These are phyloP conservation scores for Pyrenochaeta sp. DNA, from an alignment of 2,329 filamentous ascomycete species.

Conservation along the genomic window DNA sequence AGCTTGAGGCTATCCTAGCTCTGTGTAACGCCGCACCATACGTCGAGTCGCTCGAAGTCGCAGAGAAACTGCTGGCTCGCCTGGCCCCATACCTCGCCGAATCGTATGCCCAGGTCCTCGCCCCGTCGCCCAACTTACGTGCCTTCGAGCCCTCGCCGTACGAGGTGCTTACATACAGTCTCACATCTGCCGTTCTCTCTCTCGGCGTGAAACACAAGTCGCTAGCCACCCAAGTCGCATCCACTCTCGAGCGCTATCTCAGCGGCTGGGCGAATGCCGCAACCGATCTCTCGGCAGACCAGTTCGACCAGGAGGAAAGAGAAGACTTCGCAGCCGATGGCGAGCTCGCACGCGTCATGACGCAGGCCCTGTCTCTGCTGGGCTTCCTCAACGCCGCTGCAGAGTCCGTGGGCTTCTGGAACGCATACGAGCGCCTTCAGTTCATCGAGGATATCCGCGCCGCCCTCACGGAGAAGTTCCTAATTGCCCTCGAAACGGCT, in stretches of 20 bases:
- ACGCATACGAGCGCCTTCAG: constrained; percentile 72
- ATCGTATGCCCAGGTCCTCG: constrained; percentile 79
- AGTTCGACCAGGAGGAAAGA: constrained; percentile 63
- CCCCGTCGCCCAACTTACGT: constrained; percentile 81
- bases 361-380: constrained; percentile 82
- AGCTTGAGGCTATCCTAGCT: constrained; percentile 90
- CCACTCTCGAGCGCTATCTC: constrained; percentile 75
- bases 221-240: constrained; percentile 70
- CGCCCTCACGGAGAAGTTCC: constrained; percentile 82
- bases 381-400: constrained; percentile 88
- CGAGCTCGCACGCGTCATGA: constrained; percentile 69
- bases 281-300: constrained; percentile 62
- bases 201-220: constrained; percentile 76
- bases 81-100: constrained; percentile 86
- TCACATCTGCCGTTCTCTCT: constrained; percentile 81
- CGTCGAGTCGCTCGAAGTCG: constrained; percentile 73
- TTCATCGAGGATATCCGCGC: constrained; percentile 75
- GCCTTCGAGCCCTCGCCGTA: constrained; percentile 87
- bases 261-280: constrained; percentile 72
- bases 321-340: constrained; percentile 58
- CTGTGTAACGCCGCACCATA: constrained; percentile 88
- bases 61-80: constrained; percentile 79
- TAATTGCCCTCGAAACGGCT: constrained; percentile 86
- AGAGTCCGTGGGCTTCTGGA: constrained; percentile 82
- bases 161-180: constrained; percentile 79